These are phyloP conservation scores for Hortiboletus campestris DNA, from an alignment of 768 basidiomycete genomes.

Conservation along the genomic window DNA sequence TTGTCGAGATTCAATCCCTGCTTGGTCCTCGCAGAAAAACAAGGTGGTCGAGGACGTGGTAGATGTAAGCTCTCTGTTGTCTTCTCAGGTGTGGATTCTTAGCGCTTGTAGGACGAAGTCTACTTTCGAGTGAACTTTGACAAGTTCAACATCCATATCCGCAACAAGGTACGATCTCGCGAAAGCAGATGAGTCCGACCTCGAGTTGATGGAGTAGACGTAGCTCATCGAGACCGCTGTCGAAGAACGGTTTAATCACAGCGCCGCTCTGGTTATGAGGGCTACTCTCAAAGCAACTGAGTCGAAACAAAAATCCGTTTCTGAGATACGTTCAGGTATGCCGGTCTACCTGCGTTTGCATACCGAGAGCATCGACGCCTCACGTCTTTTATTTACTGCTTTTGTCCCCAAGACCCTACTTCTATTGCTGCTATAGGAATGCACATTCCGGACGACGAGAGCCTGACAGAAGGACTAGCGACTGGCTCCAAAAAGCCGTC, in stretches of 20 bases:
- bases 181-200: background rate
- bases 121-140: constrained; percentile 89
- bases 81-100: background rate
- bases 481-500: constrained; percentile 53
- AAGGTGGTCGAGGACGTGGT: constrained; percentile 52
- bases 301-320: constrained; percentile 53
- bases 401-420: constrained; percentile 50
- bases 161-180: constrained; percentile 65
- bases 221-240: constrained; percentile 80
- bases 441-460: constrained; percentile 60
- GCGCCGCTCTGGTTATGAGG: constrained; percentile 68
- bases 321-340: constrained; percentile 64
- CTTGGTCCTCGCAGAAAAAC: constrained; percentile 36
- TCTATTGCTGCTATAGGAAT: constrained; percentile 63
- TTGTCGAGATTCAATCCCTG: constrained; percentile 24
- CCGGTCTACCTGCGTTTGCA: background rate
- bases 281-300: constrained; percentile 73
- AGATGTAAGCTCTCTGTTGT: constrained; percentile 52
- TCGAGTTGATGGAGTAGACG: constrained; percentile 10
- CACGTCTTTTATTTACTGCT: background rate
- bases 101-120: constrained; percentile 53
- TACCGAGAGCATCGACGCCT: background rate
- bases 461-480: constrained; percentile 62
- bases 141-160: constrained; percentile 81
- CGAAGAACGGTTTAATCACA: constrained; percentile 74